Evolutionary conservation across 2,329 filamentous ascomycete species (phyloP), one percentile per base, ranked within the genome.

Genomic region (Leptographium radiaticola): DNA sequence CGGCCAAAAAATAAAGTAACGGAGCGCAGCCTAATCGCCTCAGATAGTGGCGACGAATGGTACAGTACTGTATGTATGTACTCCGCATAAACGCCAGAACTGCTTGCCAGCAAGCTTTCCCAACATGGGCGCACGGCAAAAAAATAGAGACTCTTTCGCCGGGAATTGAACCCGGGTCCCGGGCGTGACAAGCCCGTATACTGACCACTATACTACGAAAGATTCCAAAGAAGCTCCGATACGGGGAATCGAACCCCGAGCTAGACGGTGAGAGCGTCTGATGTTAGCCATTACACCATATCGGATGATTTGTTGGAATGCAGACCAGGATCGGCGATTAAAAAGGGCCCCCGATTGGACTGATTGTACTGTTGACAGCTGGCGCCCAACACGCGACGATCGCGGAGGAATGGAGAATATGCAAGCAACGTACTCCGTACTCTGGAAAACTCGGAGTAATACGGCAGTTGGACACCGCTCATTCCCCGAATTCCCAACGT

Each of bases 171-270:
- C 49, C 49, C 49, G 49, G 49, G 49, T 51, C 49, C 49, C 49
- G 49, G 49, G 49, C 49, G 49, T 51, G 49, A 51, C 49, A 51
- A 51, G 49, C 49, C 49, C 49, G 49, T 51, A 51, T 51, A 51
- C 49, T 51, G 49, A 51, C 49, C 49, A 51, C 49, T 51, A 51
- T 51, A 51, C 49, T 51, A 51, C 49, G 42, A 51, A 38, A 51
- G 49, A 51, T 50, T 31, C 6, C 30, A 52, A 53, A 42, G 20
- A 48, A 46, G 16, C 44, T 53, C 51, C 51, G 51, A 53, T 48
- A 53, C 51, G 51, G 51, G 51, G 51, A 53, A 53, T 53, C 51
- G 51, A 53, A 53, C 51, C 51, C 51, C 51, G 51, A 36, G 51
- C 51, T 53, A 34, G 51, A 48, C 51, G 51, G 51, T 53, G 51